Evolutionary conservation across 148 eudicot genomes (phyloP).

Genomic region (Vaccinium macrocarpon): DNA sequence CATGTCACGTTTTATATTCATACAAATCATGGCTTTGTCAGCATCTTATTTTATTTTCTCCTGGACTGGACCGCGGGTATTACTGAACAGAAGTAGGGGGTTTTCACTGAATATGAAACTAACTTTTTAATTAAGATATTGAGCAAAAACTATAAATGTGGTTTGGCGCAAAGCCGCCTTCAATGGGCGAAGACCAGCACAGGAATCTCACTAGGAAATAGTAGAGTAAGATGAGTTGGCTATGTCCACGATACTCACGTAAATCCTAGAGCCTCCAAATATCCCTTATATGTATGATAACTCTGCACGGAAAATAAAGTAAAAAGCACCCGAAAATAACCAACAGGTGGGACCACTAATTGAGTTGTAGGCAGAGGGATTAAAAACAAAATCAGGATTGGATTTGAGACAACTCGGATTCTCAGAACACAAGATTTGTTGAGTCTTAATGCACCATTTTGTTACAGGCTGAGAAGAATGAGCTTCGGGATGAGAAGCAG

Average conservation of each 20-base stretch:
- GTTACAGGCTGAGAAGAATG: slow-evolving; percentile 65
- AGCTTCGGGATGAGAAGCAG: slow-evolving; percentile 63
- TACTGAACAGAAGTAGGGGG: background rate
- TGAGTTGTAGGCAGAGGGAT: background rate
- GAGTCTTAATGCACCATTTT: background rate
- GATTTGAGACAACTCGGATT: background rate
- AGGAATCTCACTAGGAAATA: background rate
- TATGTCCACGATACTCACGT: background rate
- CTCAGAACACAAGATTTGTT: background rate
- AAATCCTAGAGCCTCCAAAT: background rate
- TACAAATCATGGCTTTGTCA: background rate
- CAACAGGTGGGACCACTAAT: background rate
- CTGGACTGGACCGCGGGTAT: background rate
- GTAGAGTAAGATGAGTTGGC: background rate
- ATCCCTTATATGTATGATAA: background rate
- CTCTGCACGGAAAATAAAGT: background rate
- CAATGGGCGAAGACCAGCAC: background rate
- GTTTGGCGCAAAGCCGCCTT: background rate
- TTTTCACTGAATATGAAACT: background rate
- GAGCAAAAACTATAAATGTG: background rate
- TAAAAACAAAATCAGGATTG: background rate
- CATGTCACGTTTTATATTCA: background rate
- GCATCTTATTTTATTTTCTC: background rate
- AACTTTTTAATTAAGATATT: background rate
- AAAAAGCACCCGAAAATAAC: background rate